Base-by-base conservation (phyloP, 1,139 yeast species). In the Zygoascus sp. region DNA sequence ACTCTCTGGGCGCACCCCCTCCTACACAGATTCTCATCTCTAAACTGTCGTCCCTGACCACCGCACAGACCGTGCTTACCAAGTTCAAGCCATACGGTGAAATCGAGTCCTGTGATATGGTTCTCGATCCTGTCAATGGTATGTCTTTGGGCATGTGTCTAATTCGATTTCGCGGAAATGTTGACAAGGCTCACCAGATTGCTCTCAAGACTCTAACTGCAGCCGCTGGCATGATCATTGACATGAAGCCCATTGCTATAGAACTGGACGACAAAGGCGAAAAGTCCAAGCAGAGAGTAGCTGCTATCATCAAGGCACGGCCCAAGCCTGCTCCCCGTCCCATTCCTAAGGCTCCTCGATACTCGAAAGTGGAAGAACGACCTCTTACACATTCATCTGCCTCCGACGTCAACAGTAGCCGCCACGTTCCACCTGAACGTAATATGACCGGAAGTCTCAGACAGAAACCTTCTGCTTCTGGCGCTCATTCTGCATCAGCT, bases 1-100 rank as follows among this genome's bases (percentile, higher is more conserved):
- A 83, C 58, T 86, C 95, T 0, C 63, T 88, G 20, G 95, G 95
- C 0, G 82, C 83, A 0, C 79, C 82, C 10, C 96, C 96, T 0
- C 75, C 81, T 3, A 70, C 79, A 3, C 87, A 84, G 57, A 64
- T 89, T 32, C 76, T 88, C 2, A 72, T 88, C 6, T 82, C 88
- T 74, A 85, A 83, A 25, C 68, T 82, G 66, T 65, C 76, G 53
- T 52, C 75, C 60, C 56, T 76, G 53, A 62, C 82, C 55, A 64
- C 82, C 57, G 66, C 71, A 55, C 16, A 73, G 55, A 66, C 74
- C 56, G 58, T 81, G 50, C 63, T 69, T 28, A 68, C 76, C 45
- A 81, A 81, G 52, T 80, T 88, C 52, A 72, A 72, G 38, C 67
- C 75, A 32, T 84, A 73, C 64, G 96, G 96, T 2, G 76, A 75